A percentile compares a stretch with the other conserved stretches of the same genome.
phyloP scores from a whole-genome alignment of 1,284 basidiomycete genomes.

The Gymnopus androsaceus region DNA sequence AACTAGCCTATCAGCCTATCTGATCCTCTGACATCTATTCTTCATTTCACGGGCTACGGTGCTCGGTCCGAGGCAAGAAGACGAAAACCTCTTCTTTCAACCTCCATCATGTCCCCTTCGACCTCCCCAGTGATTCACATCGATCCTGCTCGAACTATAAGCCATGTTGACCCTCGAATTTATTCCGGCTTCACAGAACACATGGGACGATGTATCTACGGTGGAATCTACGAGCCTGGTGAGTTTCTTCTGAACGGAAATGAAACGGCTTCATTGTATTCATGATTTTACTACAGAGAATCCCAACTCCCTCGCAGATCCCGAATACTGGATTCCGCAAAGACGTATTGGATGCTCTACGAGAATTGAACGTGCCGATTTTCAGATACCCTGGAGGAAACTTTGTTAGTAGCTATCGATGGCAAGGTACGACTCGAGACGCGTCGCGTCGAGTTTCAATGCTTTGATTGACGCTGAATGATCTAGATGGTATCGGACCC shows the following conservation, averaged over 20 bases:
- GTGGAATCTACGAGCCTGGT: constrained; percentile 55
- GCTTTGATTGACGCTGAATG: background rate
- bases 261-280: background rate
- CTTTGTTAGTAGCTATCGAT: constrained; percentile 64
- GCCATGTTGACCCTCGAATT: constrained; percentile 44
- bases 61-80: background rate
- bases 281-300: constrained; percentile 25
- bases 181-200: constrained; percentile 68
- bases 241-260: constrained; percentile 21
- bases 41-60: too few relatives aligned
- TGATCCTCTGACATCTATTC: too few relatives aligned
- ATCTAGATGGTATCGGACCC: constrained; percentile 64
- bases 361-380: constrained; percentile 56
- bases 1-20: too few relatives aligned
- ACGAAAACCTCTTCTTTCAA: background rate
- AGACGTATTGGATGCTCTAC: constrained; percentile 57
- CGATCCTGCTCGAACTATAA: constrained; percentile 38
- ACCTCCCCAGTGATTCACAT: constrained; percentile 33
- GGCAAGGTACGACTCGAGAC: constrained; percentile 59
- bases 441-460: too few relatives aligned
- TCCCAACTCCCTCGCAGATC: constrained; percentile 36
- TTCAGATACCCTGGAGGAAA: constrained; percentile 63
- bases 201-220: constrained; percentile 64
- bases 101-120: background rate
- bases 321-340: constrained; percentile 51